Conservation (phyloP, 2,329 filamentous ascomycete genomes). For the Pseudogymnoascus sp. region DNA sequence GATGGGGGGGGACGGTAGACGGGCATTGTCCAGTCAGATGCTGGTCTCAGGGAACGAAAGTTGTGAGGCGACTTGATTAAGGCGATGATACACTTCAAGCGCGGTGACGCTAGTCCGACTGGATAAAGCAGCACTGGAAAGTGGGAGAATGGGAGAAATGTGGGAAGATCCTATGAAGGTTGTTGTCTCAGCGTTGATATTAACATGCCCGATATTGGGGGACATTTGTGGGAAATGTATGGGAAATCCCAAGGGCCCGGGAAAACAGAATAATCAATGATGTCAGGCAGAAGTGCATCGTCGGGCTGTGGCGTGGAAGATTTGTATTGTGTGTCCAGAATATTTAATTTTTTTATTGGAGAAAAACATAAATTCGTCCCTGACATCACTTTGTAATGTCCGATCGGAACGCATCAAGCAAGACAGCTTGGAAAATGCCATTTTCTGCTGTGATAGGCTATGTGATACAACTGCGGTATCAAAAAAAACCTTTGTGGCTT, state of each 20-base stretch:
- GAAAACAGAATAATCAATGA: slow-evolving; percentile 1
- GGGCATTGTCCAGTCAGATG: slow-evolving; percentile 6
- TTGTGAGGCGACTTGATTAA: slow-evolving; percentile 16
- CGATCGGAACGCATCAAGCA: background rate
- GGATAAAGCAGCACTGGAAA: slow-evolving; percentile 19
- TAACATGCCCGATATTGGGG: slow-evolving; percentile 14
- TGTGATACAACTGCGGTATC: background rate
- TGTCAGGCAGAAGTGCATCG: slow-evolving; percentile 40
- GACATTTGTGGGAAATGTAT: slow-evolving; percentile 7
- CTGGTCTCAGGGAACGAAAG: slow-evolving; percentile 12
- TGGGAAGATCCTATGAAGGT: slow-evolving; percentile 10
- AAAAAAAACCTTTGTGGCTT: slow-evolving; percentile 7
- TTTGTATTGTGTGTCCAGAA: slow-evolving; percentile 21
- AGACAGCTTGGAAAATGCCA: background rate
- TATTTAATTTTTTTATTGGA: slow-evolving; percentile 12
- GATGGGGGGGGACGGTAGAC: slow-evolving; percentile 11
- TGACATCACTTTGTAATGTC: slow-evolving; percentile 1
- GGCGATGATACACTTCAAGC: slow-evolving; percentile 29
- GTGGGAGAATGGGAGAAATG: slow-evolving; percentile 2
- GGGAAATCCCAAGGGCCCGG: slow-evolving; percentile 1
- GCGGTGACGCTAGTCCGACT: slow-evolving; percentile 30
- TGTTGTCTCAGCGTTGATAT: slow-evolving; percentile 15
- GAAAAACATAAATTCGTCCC: background rate
- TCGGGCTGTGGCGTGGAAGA: slow-evolving; percentile 37
- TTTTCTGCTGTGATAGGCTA: slow-evolving; percentile 5